Evolutionary conservation across 208 protist species (phyloP).

Genomic region (Trypanosoma rangeli): DNA sequence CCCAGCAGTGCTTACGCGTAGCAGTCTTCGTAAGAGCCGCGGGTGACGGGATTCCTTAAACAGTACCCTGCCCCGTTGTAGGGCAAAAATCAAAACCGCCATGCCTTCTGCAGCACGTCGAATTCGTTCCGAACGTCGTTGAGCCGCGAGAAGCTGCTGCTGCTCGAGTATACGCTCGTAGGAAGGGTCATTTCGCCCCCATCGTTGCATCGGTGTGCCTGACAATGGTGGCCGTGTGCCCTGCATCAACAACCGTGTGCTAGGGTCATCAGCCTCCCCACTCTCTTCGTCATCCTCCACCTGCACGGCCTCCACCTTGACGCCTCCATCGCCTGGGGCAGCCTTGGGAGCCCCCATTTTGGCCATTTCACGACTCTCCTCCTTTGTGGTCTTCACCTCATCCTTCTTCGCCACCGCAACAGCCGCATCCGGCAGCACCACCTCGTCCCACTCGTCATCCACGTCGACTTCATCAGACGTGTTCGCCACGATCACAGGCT

Average conservation of each 20-base stretch:
- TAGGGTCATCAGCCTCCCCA: not conserved
- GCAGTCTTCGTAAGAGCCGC: constrained; percentile 40
- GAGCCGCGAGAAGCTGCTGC: constrained; percentile 65
- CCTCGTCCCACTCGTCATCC: constrained; percentile 87
- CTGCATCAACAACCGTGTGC: constrained; percentile 27
- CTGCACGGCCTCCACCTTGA: constrained; percentile 31
- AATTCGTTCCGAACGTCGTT: constrained; percentile 76
- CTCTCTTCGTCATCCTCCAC: constrained; percentile 15
- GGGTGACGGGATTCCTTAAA: constrained; percentile 67
- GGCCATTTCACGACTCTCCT: constrained; percentile 1
- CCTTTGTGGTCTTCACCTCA: constrained; percentile 22
- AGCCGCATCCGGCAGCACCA: constrained; percentile 43
- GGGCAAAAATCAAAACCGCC: constrained; percentile 39
- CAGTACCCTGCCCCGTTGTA: constrained; percentile 54
- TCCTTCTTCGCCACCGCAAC: constrained; percentile 30
- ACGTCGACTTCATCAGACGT: constrained; percentile 28
- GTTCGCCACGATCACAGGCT: not conserved
- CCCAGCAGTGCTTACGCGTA: constrained; percentile 30
- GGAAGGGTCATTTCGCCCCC: constrained; percentile 54
- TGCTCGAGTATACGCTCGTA: constrained; percentile 77
- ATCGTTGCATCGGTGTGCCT: constrained; percentile 43
- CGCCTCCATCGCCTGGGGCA: constrained; percentile 14
- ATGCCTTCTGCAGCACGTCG: constrained; percentile 51
- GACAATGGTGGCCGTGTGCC: constrained; percentile 59
- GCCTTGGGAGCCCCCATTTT: constrained; percentile 23